Evolutionary conservation across 2,329 filamentous ascomycete species (phyloP).

Genomic region (Colletotrichum lupini): DNA sequence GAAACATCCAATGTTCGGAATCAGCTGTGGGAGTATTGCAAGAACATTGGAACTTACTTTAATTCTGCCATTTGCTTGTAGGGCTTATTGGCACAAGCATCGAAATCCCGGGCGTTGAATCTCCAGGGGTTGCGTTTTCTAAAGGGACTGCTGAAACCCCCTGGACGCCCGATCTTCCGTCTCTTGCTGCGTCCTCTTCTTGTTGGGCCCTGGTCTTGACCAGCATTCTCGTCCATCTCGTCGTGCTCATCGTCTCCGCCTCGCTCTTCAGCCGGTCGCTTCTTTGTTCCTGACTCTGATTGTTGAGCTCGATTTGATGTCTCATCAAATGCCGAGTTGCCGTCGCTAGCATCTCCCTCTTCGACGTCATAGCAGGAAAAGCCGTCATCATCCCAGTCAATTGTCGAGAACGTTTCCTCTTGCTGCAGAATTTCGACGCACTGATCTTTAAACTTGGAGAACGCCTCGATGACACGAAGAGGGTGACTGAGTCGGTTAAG

Average conservation of each 20-base stretch:
- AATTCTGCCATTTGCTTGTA: background rate
- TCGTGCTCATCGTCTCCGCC: background rate
- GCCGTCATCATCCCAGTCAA: slow-evolving; percentile 8
- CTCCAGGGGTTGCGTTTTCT: slow-evolving; percentile 4
- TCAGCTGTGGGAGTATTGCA: no score
- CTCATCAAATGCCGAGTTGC: background rate
- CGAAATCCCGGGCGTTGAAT: slow-evolving; percentile 1
- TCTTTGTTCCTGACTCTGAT: background rate
- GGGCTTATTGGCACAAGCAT: background rate
- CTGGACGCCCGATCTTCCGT: background rate
- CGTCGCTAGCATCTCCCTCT: background rate
- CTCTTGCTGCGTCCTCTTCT: background rate
- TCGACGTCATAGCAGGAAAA: slow-evolving; percentile 8
- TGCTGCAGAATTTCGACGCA: background rate
- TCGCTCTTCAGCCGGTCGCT: background rate
- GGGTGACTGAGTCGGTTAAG: background rate
- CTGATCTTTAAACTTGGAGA: background rate
- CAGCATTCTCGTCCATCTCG: background rate
- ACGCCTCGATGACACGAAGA: background rate
- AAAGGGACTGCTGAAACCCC: background rate
- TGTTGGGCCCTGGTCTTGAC: background rate
- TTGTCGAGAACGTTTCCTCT: background rate
- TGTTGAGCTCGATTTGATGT: background rate
- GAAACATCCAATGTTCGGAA: no score
- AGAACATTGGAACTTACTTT: background rate